Percentiles rank a stretch among this genome's conserved stretches.
Conservation (phyloP, 2,329 filamentous ascomycete species). For the Sporothrix pallida region DNA sequence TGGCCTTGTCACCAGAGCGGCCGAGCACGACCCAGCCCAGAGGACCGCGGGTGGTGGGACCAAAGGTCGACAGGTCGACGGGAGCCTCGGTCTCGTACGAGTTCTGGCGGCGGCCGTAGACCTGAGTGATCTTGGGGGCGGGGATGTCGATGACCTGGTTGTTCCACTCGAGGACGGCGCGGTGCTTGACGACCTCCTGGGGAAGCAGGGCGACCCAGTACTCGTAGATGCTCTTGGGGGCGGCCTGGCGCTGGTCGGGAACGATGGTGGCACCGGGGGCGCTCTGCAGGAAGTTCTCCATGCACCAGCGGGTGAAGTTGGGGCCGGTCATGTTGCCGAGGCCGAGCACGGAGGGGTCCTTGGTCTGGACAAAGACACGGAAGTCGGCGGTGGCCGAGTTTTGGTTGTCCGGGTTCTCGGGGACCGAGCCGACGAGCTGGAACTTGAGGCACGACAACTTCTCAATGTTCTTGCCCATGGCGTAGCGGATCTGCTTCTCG, state of each 20-base stretch:
- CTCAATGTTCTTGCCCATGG: conserved; percentile 34
- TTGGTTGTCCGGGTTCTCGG: conserved; percentile 42
- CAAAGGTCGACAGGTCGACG: conserved; percentile 36
- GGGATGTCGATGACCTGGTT: conserved; percentile 38
- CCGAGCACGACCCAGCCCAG: conserved; percentile 47
- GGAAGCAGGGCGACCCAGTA: conserved; percentile 40
- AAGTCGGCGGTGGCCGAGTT: conserved; percentile 46
- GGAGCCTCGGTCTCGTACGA: conserved; percentile 36
- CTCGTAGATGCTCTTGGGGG: conserved; percentile 38
- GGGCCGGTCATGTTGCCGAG: conserved; percentile 34
- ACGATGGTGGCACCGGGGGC: conserved; percentile 39
- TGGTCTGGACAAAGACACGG: conserved; percentile 49
- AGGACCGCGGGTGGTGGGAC: conserved; percentile 36
- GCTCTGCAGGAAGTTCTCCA: conserved; percentile 39
- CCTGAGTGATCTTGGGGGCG: conserved; percentile 38
- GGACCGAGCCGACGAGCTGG: conserved; percentile 40
- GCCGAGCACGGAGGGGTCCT: conserved; percentile 35
- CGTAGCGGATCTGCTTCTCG: conserved; percentile 36
- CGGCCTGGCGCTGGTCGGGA: conserved; percentile 38
- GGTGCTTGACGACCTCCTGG: conserved; percentile 39
- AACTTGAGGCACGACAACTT: conserved; percentile 43
- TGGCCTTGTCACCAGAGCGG: conserved; percentile 52
- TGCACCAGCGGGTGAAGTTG: conserved; percentile 40
- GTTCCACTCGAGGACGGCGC: conserved; percentile 38
- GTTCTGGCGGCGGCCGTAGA: conserved; percentile 36